These are phyloP conservation scores for Gossypium davidsonii DNA, from an alignment of 441 rosid genomes.

Conservation along the genomic window DNA sequence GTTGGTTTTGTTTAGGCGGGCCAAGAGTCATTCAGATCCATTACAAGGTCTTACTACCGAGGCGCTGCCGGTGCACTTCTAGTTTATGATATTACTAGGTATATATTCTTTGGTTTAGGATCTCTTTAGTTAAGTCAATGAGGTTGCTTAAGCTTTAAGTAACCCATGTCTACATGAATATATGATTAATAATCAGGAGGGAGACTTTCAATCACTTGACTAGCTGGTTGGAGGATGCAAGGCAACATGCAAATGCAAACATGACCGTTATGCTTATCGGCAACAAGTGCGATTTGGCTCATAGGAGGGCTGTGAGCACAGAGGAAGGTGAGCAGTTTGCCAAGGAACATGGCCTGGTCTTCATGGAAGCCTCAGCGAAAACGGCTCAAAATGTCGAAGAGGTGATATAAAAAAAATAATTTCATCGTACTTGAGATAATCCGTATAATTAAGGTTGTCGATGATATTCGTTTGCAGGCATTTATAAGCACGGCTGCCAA, in stretches of 20 bases:
- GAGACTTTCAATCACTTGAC: constrained; percentile 55
- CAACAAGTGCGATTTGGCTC: constrained; percentile 47
- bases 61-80: constrained; percentile 34
- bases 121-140: neutral
- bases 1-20: constrained; percentile 23
- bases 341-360: constrained; percentile 42
- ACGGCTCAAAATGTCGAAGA: constrained; percentile 57
- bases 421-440: neutral
- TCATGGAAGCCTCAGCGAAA: constrained; percentile 55
- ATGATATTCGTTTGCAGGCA: constrained; percentile 22
- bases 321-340: constrained; percentile 59
- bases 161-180: neutral
- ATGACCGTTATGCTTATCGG: constrained; percentile 54
- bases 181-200: constrained; percentile 25
- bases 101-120: neutral
- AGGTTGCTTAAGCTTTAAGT: neutral
- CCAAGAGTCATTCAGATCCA: constrained; percentile 33
- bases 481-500: constrained; percentile 41
- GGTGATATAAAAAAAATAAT: constrained; percentile 2
- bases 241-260: constrained; percentile 55
- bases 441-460: neutral
- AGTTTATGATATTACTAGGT: constrained; percentile 32
- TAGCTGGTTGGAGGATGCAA: constrained; percentile 54
- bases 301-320: constrained; percentile 51
- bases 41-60: constrained; percentile 28